phyloP scores from a whole-genome alignment of 2,329 filamentous ascomycete species.

The Alternaria burnsii region DNA sequence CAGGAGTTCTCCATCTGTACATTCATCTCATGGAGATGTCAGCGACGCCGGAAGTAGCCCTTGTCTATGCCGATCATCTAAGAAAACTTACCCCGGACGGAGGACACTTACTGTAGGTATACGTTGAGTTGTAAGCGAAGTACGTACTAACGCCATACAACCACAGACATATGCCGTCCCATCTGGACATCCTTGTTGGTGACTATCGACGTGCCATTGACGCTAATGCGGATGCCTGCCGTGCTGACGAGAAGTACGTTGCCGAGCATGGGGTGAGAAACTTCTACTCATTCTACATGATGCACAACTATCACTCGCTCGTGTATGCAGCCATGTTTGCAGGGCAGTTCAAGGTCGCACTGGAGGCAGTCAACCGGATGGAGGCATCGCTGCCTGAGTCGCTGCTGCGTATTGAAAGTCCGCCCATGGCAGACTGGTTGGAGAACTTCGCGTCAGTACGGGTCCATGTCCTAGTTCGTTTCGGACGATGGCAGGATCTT shows the following conservation, averaged over 20 bases:
- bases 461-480: conserved; percentile 75
- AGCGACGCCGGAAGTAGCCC: conserved; percentile 67
- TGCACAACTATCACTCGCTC: conserved; percentile 77
- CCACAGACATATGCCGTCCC: conserved; percentile 73
- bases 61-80: conserved; percentile 68
- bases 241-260: conserved; percentile 73
- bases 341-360: conserved; percentile 68
- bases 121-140: not conserved
- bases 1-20: conserved; percentile 77
- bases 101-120: conserved; percentile 66
- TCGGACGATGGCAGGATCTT: conserved; percentile 75
- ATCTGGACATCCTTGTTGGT: conserved; percentile 77
- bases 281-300: conserved; percentile 80
- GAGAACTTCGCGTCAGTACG: conserved; percentile 75
- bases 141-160: not conserved
- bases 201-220: conserved; percentile 73
- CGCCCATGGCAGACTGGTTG: conserved; percentile 80
- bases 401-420: conserved; percentile 69
- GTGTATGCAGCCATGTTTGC: conserved; percentile 83
- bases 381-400: conserved; percentile 70
- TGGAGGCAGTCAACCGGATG: conserved; percentile 67
- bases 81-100: conserved; percentile 72
- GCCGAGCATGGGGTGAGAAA: conserved; percentile 67
- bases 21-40: conserved; percentile 85
- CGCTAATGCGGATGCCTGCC: conserved; percentile 72